phyloP scores from a whole-genome alignment of 2,329 filamentous ascomycete species.

The Stagonosporopsis chrysanthemi region DNA sequence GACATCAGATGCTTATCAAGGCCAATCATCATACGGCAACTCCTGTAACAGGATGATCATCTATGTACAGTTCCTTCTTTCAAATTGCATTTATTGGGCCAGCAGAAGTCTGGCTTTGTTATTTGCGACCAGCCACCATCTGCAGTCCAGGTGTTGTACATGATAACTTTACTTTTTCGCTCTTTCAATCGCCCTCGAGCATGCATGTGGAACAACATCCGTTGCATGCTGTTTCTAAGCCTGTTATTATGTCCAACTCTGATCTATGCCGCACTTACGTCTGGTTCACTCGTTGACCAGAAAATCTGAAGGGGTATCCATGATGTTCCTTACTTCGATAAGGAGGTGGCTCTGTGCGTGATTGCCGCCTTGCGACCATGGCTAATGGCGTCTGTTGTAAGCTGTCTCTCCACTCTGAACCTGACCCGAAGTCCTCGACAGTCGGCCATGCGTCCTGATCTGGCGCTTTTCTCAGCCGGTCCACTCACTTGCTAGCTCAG shows the following conservation, averaged over 20 bases:
- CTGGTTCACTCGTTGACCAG: too few species aligned
- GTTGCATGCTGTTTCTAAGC: background rate
- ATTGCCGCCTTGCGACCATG: background rate
- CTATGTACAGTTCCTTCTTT: background rate
- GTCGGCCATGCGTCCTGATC: background rate
- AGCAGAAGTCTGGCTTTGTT: background rate
- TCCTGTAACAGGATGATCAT: background rate
- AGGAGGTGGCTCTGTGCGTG: background rate
- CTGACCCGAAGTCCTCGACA: background rate
- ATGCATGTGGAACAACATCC: background rate
- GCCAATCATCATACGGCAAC: background rate
- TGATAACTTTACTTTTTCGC: background rate
- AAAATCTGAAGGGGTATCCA: too few species aligned
- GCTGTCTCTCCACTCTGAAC: background rate
- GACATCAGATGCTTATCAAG: constrained; percentile 2
- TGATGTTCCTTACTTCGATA: background rate
- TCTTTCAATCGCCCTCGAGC: background rate
- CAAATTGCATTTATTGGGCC: background rate
- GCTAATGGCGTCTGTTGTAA: background rate
- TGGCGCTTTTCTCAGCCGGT: background rate
- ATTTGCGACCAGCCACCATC: background rate
- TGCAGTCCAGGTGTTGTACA: background rate
- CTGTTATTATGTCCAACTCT: background rate
- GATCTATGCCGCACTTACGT: background rate
- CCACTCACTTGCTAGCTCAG: background rate